These are phyloP conservation scores for Conoideocrella luteorostrata DNA, from an alignment of 2,329 filamentous ascomycete genomes.

Conservation along the genomic window DNA sequence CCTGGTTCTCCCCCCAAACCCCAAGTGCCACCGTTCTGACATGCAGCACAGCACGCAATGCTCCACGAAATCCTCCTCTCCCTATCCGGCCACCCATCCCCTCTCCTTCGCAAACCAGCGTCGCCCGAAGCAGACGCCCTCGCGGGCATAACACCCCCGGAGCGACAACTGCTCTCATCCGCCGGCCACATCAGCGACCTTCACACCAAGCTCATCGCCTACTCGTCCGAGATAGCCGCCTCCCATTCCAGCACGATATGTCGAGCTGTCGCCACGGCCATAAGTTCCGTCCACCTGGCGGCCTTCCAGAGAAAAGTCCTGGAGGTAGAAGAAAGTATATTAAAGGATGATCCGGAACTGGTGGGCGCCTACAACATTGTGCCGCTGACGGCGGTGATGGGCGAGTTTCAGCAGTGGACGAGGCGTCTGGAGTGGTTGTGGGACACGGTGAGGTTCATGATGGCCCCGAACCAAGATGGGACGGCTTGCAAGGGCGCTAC, in stretches of 20 bases:
- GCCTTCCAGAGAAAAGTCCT: constrained; percentile 79
- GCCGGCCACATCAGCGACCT: constrained; percentile 72
- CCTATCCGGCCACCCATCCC: constrained; percentile 87
- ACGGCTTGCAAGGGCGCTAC: constrained; percentile 57
- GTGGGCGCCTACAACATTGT: constrained; percentile 94
- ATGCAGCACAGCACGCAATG: constrained; percentile 49
- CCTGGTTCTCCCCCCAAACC: constrained; percentile 7
- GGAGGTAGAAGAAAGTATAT: constrained; percentile 72
- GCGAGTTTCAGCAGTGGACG: constrained; percentile 82
- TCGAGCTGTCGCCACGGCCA: constrained; percentile 75
- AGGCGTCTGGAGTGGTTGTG: constrained; percentile 81
- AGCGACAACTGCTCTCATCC: constrained; percentile 72
- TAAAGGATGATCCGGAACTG: constrained; percentile 67
- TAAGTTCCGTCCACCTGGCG: constrained; percentile 67
- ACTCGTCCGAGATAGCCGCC: constrained; percentile 60
- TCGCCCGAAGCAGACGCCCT: constrained; percentile 38
- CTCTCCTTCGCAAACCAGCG: constrained; percentile 60
- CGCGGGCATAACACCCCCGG: constrained; percentile 63
- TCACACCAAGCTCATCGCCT: constrained; percentile 64
- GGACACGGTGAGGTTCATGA: constrained; percentile 64
- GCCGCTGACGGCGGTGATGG: constrained; percentile 76
- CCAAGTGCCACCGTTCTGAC: neutral
- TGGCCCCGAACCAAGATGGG: constrained; percentile 29
- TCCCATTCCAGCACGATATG: constrained; percentile 77
- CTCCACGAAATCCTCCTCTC: constrained; percentile 98